Base-by-base conservation (phyloP, 371 early-diverging fungal species). In the Funneliformis caledonium region DNA sequence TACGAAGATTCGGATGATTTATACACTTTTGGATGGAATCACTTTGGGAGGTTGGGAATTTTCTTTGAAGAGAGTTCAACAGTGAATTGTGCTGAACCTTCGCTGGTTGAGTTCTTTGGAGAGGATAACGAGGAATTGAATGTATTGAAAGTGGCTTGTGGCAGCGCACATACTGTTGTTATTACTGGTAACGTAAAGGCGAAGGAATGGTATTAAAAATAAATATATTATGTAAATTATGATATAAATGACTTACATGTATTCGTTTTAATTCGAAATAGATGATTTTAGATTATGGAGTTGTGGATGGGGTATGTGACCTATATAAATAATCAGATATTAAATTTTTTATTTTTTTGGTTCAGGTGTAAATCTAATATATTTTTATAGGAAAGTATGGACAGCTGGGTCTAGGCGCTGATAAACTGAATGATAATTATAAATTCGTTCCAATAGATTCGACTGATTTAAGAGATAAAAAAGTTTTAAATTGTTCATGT, bases 1-100 rank as follows among this genome's bases (percentile, higher is more conserved):
- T 37, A 16, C 6, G 22, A 59, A 80, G 80, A 80, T 47, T 80
- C 74, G 16, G 56, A 45, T 10, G 80, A 80, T 64, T 65, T 80
- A 62, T 80, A 80, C 42, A 80, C 80, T n/a, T 80, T 80, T 48
- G 80, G 80, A 64, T 80, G 80, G 80, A 74, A 80, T 61, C 52
- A 80, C 74, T 22, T 50, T 11, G 80, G 80, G 11, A 48, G 74
- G 14, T 62, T 80, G 61, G 80, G 80, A 4, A 37, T 80, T 6
- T 45, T 45, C 3, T 68, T 42, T 8, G 19, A 19, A 6, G n/a
- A 33, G n/a, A 12, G 45, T 61, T 19, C n/a, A 12, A 11, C 26
- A 4, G 8, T 65, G 8, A 77, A 77, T 65, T 47, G 43, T 48
- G 48, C 78, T 50, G 50, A 50, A 65, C 78, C 78, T 16, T 43